Conservation (phyloP, 2,329 filamentous ascomycete genomes). For the Pyrenochaeta sp. region DNA sequence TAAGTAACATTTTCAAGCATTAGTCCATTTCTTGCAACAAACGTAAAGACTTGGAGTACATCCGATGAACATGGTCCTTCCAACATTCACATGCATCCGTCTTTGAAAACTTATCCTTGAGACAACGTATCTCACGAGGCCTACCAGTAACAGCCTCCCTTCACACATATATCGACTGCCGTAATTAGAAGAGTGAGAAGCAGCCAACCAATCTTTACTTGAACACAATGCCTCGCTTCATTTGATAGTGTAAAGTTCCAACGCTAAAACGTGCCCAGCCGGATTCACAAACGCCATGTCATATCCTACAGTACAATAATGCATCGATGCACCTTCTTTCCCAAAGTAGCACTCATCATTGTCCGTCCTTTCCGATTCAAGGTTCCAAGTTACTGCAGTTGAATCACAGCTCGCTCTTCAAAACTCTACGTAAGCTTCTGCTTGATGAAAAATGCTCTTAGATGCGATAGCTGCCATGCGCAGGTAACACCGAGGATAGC, state of each 20-base stretch:
- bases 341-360: constrained; percentile 13
- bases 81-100: too few species aligned
- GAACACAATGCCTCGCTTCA: constrained; percentile 6
- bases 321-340: constrained; percentile 5
- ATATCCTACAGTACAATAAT: constrained; percentile 22
- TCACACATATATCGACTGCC: not conserved
- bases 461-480: constrained; percentile 95
- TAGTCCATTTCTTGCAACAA: too few species aligned
- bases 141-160: too few species aligned
- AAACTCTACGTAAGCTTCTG: constrained; percentile 87
- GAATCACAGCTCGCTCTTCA: constrained; percentile 1
- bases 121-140: too few species aligned
- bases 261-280: constrained; percentile 19
- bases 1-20: too few species aligned
- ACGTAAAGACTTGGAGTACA: too few species aligned
- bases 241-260: constrained; percentile 7
- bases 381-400: constrained; percentile 1
- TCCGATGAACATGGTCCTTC: too few species aligned
- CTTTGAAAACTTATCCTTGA: too few species aligned
- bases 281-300: constrained; percentile 19
- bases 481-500: constrained; percentile 85
- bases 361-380: constrained; percentile 6
- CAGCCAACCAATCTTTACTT: not conserved
- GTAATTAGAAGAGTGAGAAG: not conserved
- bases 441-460: constrained; percentile 99